These are phyloP conservation scores for Nannizzia gypsea DNA, from an alignment of 2,329 filamentous ascomycete genomes.

Conservation along the genomic window DNA sequence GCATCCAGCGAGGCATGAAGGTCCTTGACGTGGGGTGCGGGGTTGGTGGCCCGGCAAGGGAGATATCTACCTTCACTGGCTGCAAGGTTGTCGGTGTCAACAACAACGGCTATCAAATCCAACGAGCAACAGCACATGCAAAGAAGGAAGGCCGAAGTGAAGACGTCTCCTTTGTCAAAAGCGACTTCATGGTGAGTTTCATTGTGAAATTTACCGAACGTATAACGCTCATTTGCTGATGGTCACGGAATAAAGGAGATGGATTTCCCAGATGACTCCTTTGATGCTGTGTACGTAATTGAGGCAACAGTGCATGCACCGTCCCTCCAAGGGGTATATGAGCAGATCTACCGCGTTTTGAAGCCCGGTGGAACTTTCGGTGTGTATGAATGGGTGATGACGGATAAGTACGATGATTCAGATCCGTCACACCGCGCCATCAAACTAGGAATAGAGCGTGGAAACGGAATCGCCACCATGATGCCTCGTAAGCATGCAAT, in stretches of 20 bases:
- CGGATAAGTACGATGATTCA: slow-evolving; percentile 80
- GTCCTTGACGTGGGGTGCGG: slow-evolving; percentile 94
- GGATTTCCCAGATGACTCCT: slow-evolving; percentile 80
- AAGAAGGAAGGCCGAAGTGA: slow-evolving; percentile 65
- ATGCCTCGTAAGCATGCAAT: slow-evolving; percentile 72
- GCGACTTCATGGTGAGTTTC: slow-evolving; percentile 62
- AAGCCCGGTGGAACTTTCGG: slow-evolving; percentile 93
- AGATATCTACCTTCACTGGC: slow-evolving; percentile 92
- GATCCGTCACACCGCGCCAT: slow-evolving; percentile 80
- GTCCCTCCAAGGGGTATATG: slow-evolving; percentile 80
- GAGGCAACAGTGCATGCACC: slow-evolving; percentile 94
- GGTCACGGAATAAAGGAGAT: slow-evolving; percentile 52
- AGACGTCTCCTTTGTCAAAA: slow-evolving; percentile 80
- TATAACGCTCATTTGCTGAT: neutral
- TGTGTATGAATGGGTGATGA: slow-evolving; percentile 99
- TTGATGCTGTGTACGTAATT: slow-evolving; percentile 93
- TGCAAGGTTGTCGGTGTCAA: slow-evolving; percentile 83
- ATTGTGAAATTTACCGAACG: neutral
- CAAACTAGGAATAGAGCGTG: slow-evolving; percentile 89
- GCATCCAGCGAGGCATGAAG: slow-evolving; percentile 71
- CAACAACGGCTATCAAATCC: slow-evolving; percentile 99
- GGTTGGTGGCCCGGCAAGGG: slow-evolving; percentile 84
- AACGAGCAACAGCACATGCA: slow-evolving; percentile 75
- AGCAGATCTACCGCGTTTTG: slow-evolving; percentile 83
- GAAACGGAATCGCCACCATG: slow-evolving; percentile 97